Evolutionary conservation across 805 yeast genomes (phyloP).

Genomic region (Geotrichum ghanense): DNA sequence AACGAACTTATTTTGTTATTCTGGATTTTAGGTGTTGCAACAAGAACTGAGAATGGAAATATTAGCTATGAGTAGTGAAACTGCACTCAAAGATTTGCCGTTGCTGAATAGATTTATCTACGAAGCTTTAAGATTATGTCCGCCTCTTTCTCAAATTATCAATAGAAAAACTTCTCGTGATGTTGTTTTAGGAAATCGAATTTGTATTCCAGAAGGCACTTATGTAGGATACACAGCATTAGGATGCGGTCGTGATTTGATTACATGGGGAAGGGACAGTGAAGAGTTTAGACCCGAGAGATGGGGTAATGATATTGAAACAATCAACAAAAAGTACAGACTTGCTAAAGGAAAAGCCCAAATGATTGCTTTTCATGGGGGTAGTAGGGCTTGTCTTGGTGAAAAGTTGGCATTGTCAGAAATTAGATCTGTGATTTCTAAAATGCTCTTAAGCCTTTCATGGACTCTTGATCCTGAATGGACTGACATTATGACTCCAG

Average conservation of each 20-base stretch:
- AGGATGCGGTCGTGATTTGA: background rate
- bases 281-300: background rate
- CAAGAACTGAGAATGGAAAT: background rate
- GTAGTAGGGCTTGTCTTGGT: background rate
- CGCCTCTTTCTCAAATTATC: background rate
- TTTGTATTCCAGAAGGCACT: background rate
- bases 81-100: background rate
- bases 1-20: too few relatives aligned
- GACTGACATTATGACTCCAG: constrained; percentile 1
- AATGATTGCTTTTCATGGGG: constrained; percentile 1
- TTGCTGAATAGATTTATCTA: background rate
- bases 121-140: background rate
- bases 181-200: background rate
- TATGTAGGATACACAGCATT: background rate
- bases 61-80: background rate
- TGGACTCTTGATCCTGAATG: background rate
- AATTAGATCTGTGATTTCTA: background rate
- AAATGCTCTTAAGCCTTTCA: background rate
- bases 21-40: background rate
- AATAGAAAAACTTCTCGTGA: background rate
- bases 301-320: background rate
- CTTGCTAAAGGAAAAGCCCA: background rate
- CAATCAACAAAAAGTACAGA: background rate
- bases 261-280: background rate
- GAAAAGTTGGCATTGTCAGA: background rate